These are phyloP conservation scores for Cardamine chenopodiifolia DNA, from an alignment of 345 rosid species.

Conservation along the genomic window DNA sequence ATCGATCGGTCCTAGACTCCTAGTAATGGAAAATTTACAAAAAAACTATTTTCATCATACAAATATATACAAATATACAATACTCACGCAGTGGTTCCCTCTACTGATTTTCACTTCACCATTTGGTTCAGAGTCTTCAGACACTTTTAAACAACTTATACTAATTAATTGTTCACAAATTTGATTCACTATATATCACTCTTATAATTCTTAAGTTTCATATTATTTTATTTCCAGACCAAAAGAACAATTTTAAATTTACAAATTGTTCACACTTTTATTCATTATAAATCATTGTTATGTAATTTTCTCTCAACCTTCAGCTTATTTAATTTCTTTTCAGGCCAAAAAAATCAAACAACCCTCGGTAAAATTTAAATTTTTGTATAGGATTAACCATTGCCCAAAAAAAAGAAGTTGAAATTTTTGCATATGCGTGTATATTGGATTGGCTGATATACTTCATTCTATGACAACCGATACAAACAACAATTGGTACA, in stretches of 20 bases:
- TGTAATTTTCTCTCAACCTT: not conserved
- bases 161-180: not conserved
- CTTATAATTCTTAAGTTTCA: not conserved
- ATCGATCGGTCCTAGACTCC: not conserved
- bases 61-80: not conserved
- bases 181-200: not conserved
- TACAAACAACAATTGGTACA: constrained; percentile 28
- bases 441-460: constrained; percentile 7
- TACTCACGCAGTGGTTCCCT: not conserved
- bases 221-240: not conserved
- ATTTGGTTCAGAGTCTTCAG: not conserved
- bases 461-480: constrained; percentile 5
- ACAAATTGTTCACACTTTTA: not conserved
- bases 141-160: not conserved
- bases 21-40: not conserved
- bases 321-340: not conserved
- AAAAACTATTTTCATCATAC: not conserved
- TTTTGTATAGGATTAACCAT: not conserved
- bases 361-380: not conserved
- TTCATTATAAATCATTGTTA: not conserved
- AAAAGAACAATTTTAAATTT: not conserved
- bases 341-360: not conserved
- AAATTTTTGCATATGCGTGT: not conserved
- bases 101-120: not conserved
- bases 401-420: not conserved